Percentiles rank a stretch among this genome's conserved stretches.
Evolutionary conservation across 805 yeast species (phyloP).

Genomic region (Ogataea saltuana): DNA sequence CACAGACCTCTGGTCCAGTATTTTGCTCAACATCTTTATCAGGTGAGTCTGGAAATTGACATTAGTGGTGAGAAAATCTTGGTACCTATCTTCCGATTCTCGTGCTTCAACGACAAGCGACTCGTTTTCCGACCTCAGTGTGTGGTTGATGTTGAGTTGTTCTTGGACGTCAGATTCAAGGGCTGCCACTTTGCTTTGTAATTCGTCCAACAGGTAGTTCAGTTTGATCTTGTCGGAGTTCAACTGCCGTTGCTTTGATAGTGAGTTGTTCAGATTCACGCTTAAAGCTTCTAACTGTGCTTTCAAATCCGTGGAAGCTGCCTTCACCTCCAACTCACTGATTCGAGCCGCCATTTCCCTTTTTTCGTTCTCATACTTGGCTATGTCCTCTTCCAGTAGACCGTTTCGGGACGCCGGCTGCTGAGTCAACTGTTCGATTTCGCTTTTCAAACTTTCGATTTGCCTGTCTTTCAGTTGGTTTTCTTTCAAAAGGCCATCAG

Average conservation of each 20-base stretch:
- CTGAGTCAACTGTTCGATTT: neutral
- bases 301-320: slow-evolving; percentile 6
- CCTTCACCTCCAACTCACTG: neutral
- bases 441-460: slow-evolving; percentile 8
- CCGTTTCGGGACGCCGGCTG: too few relatives aligned
- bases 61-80: slow-evolving; percentile 33
- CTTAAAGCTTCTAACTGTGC: slow-evolving; percentile 6
- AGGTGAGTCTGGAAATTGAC: slow-evolving; percentile 50
- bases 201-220: slow-evolving; percentile 41
- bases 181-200: slow-evolving; percentile 21
- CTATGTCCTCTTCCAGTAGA: neutral
- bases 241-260: slow-evolving; percentile 18
- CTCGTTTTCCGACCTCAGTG: slow-evolving; percentile 44
- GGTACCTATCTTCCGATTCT: slow-evolving; percentile 10
- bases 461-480: slow-evolving; percentile 19
- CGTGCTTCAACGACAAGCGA: slow-evolving; percentile 37
- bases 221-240: slow-evolving; percentile 29
- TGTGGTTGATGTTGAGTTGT: slow-evolving; percentile 25
- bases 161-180: slow-evolving; percentile 20
- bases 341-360: neutral
- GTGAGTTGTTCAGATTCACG: slow-evolving; percentile 14
- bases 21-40: slow-evolving; percentile 50
- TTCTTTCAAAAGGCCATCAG: slow-evolving; percentile 1
- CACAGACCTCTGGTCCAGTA: slow-evolving; percentile 59
- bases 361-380: slow-evolving; percentile 1